These are phyloP conservation scores for Talaromyces sp. DNA, from an alignment of 2,329 filamentous ascomycete genomes.

Conservation along the genomic window DNA sequence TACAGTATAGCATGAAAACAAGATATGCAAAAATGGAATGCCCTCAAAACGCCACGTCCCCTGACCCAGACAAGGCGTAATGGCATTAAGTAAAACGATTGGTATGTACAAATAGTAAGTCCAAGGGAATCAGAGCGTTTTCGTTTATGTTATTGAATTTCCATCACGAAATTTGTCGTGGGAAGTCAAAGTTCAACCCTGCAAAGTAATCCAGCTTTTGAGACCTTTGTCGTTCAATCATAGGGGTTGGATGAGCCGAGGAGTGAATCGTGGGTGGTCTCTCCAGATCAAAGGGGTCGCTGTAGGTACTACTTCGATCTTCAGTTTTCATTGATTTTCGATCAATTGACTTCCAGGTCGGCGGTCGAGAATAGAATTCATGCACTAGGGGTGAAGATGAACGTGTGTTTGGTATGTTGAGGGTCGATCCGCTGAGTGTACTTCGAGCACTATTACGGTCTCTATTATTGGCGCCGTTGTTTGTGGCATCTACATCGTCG, in stretches of 20 bases:
- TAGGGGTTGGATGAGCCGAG: background rate
- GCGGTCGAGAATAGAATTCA: slow-evolving; percentile 2
- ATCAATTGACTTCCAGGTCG: slow-evolving; percentile 5
- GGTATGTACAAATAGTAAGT: slow-evolving; percentile 1
- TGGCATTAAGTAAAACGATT: background rate
- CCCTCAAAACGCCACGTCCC: background rate
- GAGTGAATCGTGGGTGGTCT: slow-evolving; percentile 17
- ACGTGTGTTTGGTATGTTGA: slow-evolving; percentile 1
- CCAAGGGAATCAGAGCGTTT: background rate
- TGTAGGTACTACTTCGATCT: slow-evolving; percentile 26
- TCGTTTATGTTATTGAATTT: background rate
- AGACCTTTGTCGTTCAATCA: slow-evolving; percentile 4
- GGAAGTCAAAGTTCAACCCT: background rate
- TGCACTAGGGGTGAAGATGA: slow-evolving; percentile 8
- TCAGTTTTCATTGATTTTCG: background rate
- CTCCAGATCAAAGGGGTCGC: slow-evolving; percentile 38
- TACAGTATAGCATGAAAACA: background rate
- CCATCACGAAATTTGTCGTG: background rate
- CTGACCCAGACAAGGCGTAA: background rate
- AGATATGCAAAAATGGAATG: background rate
- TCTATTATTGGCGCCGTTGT: background rate
- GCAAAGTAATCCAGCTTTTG: slow-evolving; percentile 4
- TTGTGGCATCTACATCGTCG: background rate
- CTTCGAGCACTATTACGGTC: background rate
- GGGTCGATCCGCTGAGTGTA: slow-evolving; percentile 7